Base-by-base conservation (phyloP, 177 flowering plant genomes). In the Vitis hybrid region DNA sequence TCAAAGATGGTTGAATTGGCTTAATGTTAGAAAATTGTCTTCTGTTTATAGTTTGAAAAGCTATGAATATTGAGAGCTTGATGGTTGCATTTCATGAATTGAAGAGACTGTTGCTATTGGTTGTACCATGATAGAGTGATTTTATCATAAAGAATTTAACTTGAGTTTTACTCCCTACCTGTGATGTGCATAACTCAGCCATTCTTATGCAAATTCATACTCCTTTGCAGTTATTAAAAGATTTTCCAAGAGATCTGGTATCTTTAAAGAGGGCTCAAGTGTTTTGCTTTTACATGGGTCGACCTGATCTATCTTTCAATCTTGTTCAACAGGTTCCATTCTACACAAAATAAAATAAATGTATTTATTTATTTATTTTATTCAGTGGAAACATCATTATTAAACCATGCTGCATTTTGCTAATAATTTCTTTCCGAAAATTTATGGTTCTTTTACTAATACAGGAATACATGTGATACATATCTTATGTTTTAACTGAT, bases 241-340 rank as follows among this genome's bases (percentile, higher is more conserved):
- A 85, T 48, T 93, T 86, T 70, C 98, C 99, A 10, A 90, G 76
- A 80, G 98, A 94, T 84, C 79, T 94, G 70, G 84, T 68, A 56
- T 88, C 98, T 69, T 62, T 92, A 79, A 92, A 94, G 76, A 86
- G 97, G 81, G 94, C 86, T 67, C 97, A 94, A 74, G 40, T 85
- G 9, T 65, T 91, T 40, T 88, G 94, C 83, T 93, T 95, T 79
- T 93, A 89, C 84, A 86, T 81, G 89, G 99, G 89, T 60, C 82
- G 86, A 16, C 89, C 93, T 61, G 93, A 89, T 80, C 68, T 84
- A 27, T 89, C 86, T 50, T 70, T 95, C 75, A 65, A 74, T 56
- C 87, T 95, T 68, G 92, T 85, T 68, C 66, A 93, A 72, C 89
- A 90, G 98, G 99, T 93, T 68, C 3, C 4, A 40, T 62, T 54